These are phyloP conservation scores for Periconia sp. DNA, from an alignment of 2,329 filamentous ascomycete species.

Conservation along the genomic window DNA sequence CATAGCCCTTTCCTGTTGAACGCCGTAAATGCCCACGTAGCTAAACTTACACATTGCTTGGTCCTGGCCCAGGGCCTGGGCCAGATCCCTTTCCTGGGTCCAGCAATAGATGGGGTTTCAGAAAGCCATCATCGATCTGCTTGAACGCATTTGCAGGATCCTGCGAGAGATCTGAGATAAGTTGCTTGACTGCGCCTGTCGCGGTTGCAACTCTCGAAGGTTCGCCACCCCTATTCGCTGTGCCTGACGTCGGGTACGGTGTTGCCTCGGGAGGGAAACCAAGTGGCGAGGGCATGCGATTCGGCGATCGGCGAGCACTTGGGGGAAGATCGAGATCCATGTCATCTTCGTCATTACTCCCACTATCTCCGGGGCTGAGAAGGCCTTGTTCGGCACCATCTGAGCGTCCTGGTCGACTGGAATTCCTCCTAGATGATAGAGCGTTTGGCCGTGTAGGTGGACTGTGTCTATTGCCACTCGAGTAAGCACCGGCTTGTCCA, in stretches of 20 bases:
- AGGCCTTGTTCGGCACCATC: conserved; percentile 62
- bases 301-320: conserved; percentile 56
- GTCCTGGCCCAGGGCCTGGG: conserved; percentile 39
- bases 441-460: conserved; percentile 48
- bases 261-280: conserved; percentile 23
- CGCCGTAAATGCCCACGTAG: conserved; percentile 28
- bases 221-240: conserved; percentile 27
- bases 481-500: conserved; percentile 63
- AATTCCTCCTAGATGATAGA: conserved; percentile 59
- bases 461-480: conserved; percentile 62
- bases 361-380: conserved; percentile 55
- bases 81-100: conserved; percentile 61
- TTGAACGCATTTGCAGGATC: conserved; percentile 90
- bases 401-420: conserved; percentile 54
- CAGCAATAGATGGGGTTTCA: conserved; percentile 87
- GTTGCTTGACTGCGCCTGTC: conserved; percentile 76
- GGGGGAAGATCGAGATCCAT: conserved; percentile 67
- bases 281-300: conserved; percentile 40
- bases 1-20: conserved; percentile 12
- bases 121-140: conserved; percentile 93
- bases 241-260: conserved; percentile 50
- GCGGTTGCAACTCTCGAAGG: conserved; percentile 64
- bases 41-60: conserved; percentile 39
- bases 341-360: conserved; percentile 59
- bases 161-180: conserved; percentile 78